phyloP scores from a whole-genome alignment of 139 green algal genomes.

The Chloropicon primus region DNA sequence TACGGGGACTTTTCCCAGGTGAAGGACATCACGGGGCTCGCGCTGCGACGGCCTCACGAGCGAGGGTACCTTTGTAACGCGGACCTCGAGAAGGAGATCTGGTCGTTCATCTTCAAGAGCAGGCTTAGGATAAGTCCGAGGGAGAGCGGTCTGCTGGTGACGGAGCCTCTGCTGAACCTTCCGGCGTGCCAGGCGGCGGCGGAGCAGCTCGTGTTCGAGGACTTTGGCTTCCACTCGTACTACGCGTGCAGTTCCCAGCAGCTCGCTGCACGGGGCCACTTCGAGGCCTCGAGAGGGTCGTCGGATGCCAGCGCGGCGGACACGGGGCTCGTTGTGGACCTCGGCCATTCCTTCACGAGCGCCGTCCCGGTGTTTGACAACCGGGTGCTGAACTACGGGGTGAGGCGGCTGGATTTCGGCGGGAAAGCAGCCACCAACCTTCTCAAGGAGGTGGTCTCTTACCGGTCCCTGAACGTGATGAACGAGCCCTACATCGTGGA shows the following conservation, averaged over 20 bases:
- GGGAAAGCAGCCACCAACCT: conserved; percentile 96
- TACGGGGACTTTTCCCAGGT: neutral
- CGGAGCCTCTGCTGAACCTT: conserved; percentile 73
- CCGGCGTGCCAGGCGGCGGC: conserved; percentile 34
- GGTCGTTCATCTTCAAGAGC: neutral
- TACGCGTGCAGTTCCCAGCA: conserved; percentile 3
- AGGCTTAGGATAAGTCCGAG: neutral
- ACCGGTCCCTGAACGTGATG: conserved; percentile 84
- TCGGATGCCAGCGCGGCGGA: conserved; percentile 15
- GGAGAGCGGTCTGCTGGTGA: conserved; percentile 39
- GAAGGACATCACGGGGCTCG: neutral
- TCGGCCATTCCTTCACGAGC: conserved; percentile 67
- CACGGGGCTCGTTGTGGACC: conserved; percentile 54
- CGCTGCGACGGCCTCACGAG: neutral
- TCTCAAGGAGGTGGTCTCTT: conserved; percentile 90
- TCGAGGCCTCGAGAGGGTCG: conserved; percentile 10
- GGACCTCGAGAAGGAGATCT: neutral
- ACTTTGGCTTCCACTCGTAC: conserved; percentile 50
- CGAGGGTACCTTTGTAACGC: neutral
- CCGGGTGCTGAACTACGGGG: conserved; percentile 22
- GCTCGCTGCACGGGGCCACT: neutral
- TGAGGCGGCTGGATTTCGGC: conserved; percentile 80
- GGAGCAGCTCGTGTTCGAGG: conserved; percentile 64
- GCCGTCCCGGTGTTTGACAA: conserved; percentile 53
- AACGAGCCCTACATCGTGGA: conserved; percentile 88